Conservation (phyloP, 345 rosid genomes). For the Kandelia obovata region DNA sequence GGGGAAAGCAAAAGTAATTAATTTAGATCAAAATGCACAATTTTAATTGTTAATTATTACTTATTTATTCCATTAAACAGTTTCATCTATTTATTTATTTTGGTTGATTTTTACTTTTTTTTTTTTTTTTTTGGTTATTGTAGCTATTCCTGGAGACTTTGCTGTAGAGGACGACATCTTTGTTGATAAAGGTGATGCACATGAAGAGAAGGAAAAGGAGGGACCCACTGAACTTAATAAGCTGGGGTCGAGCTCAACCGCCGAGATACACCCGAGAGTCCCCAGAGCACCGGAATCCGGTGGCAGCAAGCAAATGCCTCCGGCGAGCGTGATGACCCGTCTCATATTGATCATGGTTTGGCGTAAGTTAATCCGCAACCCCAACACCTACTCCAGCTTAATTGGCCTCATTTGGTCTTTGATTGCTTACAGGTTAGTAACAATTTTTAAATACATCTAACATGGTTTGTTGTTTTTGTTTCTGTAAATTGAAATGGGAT, state of each 20-base stretch:
- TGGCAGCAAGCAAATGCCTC: slow-evolving; percentile 28
- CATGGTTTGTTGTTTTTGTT: no score
- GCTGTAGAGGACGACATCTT: slow-evolving; percentile 50
- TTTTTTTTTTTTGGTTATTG: not conserved
- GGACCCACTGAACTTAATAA: slow-evolving; percentile 42
- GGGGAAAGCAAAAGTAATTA: slow-evolving; percentile 67
- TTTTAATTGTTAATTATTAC: not conserved
- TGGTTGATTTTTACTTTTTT: not conserved
- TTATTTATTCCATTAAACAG: not conserved
- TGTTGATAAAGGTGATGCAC: slow-evolving; percentile 49
- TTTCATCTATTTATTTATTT: slow-evolving; percentile 1
- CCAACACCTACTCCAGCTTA: slow-evolving; percentile 36
- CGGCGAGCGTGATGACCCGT: slow-evolving; percentile 36
- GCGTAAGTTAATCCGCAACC: slow-evolving; percentile 34
- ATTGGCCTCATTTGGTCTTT: slow-evolving; percentile 34
- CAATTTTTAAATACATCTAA: no score
- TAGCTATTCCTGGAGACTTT: slow-evolving; percentile 44
- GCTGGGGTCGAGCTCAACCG: slow-evolving; percentile 54
- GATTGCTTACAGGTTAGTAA: slow-evolving; percentile 21
- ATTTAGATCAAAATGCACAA: not conserved
- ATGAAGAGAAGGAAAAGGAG: slow-evolving; percentile 18
- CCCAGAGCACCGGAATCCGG: slow-evolving; percentile 32
- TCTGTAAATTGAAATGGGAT: no score
- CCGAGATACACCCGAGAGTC: slow-evolving; percentile 55
- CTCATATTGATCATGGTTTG: slow-evolving; percentile 37